phyloP scores from a whole-genome alignment of 176 grass and related monocot genomes.

The Paspalum vaginatum region DNA sequence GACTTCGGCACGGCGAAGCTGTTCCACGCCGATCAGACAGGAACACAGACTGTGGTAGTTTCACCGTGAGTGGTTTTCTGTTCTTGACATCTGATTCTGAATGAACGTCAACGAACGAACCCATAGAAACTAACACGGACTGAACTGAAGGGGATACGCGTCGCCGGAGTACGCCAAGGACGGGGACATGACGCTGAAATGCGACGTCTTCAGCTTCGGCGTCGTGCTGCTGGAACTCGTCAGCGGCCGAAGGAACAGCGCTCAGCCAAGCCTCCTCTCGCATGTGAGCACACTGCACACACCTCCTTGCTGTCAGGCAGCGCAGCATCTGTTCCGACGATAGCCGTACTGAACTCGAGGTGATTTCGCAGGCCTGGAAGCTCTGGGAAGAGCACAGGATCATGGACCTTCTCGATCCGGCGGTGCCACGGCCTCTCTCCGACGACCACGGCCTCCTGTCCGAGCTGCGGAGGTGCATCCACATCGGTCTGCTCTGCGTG shows the following conservation, averaged over 20 bases:
- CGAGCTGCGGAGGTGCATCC: slow-evolving; percentile 39
- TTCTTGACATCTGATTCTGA: too few species aligned
- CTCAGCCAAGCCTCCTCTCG: neutral
- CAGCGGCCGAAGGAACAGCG: neutral
- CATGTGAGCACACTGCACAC: neutral
- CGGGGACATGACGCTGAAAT: neutral
- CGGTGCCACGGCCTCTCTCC: neutral
- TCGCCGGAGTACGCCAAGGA: neutral
- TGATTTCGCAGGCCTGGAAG: slow-evolving; percentile 37
- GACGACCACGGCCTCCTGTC: neutral
- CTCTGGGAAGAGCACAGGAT: slow-evolving; percentile 31
- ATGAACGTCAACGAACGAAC: too few species aligned
- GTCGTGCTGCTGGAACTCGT: neutral
- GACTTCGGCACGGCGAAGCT: neutral
- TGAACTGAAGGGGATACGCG: neutral
- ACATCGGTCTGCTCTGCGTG: slow-evolving; percentile 56
- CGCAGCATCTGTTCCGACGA: too few species aligned
- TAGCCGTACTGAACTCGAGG: too few species aligned
- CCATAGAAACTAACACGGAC: too few species aligned
- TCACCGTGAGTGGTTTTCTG: too few species aligned
- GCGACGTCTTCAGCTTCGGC: slow-evolving; percentile 29
- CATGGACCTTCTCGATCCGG: slow-evolving; percentile 32
- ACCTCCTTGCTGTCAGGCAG: too few species aligned
- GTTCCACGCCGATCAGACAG: neutral
- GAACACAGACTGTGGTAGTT: neutral